Percentiles rank a stretch among this genome's conserved stretches.
These are phyloP conservation scores for Limonium bicolor DNA, from an alignment of 148 eudicot genomes.

Conservation along the genomic window DNA sequence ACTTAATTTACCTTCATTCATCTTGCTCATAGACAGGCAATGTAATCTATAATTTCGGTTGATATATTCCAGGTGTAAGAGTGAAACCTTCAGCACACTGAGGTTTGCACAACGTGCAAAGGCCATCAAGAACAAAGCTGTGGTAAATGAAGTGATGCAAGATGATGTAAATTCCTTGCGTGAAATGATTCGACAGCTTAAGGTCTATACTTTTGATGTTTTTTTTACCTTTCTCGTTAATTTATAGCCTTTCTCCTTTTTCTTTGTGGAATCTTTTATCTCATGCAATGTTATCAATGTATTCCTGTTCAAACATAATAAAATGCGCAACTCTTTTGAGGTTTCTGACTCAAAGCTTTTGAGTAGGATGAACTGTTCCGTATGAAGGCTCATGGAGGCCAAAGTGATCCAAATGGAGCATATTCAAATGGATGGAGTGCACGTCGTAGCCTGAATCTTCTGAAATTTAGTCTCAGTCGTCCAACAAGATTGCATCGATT, in stretches of 20 bases:
- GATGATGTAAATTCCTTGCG: constrained; percentile 82
- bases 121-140: constrained; percentile 92
- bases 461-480: constrained; percentile 72
- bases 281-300: too few species aligned
- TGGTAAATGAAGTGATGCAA: constrained; percentile 81
- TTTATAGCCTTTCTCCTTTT: too few species aligned
- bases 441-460: constrained; percentile 73
- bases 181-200: constrained; percentile 74
- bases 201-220: constrained; percentile 23
- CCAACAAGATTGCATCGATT: constrained; percentile 42
- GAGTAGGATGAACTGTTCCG: constrained; percentile 68
- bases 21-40: too few species aligned
- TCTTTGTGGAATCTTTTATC: too few species aligned
- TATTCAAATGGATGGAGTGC: constrained; percentile 86
- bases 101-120: constrained; percentile 98
- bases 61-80: constrained; percentile 82
- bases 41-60: too few species aligned
- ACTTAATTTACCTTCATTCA: not conserved
- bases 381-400: constrained; percentile 60
- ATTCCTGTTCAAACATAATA: not conserved
- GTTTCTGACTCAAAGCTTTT: too few species aligned
- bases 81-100: constrained; percentile 87
- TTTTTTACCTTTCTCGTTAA: constrained; percentile 5
- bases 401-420: constrained; percentile 42
- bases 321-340: not conserved